These are phyloP conservation scores for Starmerella floricola DNA, from an alignment of 805 yeast species.

Conservation along the genomic window DNA sequence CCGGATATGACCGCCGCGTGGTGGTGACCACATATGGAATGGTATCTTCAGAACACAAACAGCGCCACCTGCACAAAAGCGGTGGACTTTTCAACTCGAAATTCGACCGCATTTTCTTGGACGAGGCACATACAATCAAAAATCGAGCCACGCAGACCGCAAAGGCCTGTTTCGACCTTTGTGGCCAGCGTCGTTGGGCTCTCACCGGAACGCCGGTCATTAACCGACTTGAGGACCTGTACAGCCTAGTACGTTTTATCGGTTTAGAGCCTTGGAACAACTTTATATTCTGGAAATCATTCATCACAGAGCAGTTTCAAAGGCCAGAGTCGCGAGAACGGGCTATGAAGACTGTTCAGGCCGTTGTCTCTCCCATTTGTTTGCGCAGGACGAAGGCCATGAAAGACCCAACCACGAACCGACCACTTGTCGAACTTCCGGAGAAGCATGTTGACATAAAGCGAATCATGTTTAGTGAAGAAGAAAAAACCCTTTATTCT, in stretches of 20 bases:
- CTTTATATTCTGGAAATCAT: conserved; percentile 75
- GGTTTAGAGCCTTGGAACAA: conserved; percentile 84
- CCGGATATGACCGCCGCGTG: conserved; percentile 45
- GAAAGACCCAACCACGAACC: conserved; percentile 53
- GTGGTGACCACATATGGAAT: conserved; percentile 82
- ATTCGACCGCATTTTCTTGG: conserved; percentile 66
- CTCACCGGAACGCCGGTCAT: conserved; percentile 90
- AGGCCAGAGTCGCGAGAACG: conserved; percentile 47
- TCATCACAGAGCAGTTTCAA: conserved; percentile 73
- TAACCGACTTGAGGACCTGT: conserved; percentile 76
- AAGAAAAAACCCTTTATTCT: conserved; percentile 54
- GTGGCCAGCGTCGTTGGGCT: conserved; percentile 62
- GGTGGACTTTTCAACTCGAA: conserved; percentile 46
- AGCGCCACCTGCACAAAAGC: conserved; percentile 25
- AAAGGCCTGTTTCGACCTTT: conserved; percentile 57
- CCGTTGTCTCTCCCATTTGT: conserved; percentile 71
- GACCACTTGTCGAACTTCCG: conserved; percentile 64
- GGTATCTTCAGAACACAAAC: conserved; percentile 60
- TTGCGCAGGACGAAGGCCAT: conserved; percentile 77
- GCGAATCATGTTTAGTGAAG: conserved; percentile 49
- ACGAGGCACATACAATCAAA: conserved; percentile 84
- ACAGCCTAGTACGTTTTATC: conserved; percentile 60
- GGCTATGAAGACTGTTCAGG: conserved; percentile 73
- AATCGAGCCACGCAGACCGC: conserved; percentile 70
- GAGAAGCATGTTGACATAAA: conserved; percentile 60